Conservation (phyloP, 75 land plant species). For the Selaginella moellendorffii region DNA sequence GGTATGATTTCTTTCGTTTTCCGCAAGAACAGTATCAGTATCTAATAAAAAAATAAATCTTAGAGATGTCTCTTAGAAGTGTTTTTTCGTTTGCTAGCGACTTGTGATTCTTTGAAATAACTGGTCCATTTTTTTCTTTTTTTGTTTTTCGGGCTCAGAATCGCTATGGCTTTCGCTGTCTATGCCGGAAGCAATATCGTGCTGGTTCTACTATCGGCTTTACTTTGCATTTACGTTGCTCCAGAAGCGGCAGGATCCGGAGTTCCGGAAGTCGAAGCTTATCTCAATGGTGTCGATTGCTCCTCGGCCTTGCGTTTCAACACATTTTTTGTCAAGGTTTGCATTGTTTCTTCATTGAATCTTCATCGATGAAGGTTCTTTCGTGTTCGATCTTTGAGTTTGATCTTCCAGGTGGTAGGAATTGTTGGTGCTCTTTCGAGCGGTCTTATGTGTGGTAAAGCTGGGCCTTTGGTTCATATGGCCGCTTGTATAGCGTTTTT, state of each 20-base stretch:
- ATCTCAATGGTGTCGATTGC: conserved; percentile 3
- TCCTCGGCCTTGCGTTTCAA: neutral
- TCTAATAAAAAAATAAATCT: too few relatives aligned
- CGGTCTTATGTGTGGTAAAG: neutral
- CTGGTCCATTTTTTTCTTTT: neutral
- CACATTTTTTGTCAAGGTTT: neutral
- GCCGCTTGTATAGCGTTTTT: neutral
- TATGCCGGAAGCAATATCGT: conserved; percentile 4
- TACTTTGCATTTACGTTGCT: neutral
- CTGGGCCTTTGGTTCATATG: conserved; percentile 4
- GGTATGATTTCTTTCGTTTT: neutral
- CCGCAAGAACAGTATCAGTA: too few relatives aligned
- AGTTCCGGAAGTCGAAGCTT: conserved; percentile 5
- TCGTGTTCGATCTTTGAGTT: too few relatives aligned
- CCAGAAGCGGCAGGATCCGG: conserved; percentile 7
- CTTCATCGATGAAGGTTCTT: too few relatives aligned
- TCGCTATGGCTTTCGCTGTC: neutral
- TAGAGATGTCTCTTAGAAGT: too few relatives aligned
- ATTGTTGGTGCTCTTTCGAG: neutral
- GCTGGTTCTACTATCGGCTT: neutral
- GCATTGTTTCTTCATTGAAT: neutral
- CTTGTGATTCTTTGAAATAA: too few relatives aligned
- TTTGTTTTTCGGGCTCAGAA: neutral
- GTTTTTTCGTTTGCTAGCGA: too few relatives aligned
- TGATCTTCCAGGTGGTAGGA: conserved; percentile 1